Evolutionary conservation across 345 rosid species (phyloP).

Genomic region (Ailanthus altissimus): DNA sequence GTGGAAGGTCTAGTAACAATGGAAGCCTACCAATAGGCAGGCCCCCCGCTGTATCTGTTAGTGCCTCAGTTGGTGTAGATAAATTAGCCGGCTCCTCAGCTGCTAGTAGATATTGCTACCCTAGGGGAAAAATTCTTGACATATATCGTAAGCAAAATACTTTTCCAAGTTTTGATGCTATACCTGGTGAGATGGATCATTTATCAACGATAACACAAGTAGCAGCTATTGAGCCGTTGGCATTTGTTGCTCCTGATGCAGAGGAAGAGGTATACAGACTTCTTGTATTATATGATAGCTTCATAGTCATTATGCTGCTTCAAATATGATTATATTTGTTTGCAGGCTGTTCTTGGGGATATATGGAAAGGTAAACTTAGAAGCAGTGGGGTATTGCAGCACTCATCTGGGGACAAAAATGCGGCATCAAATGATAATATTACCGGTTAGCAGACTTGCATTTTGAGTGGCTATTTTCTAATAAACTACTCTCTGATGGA

Average conservation of each 20-base stretch:
- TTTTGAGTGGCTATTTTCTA: not conserved
- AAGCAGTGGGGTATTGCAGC: slow-evolving; percentile 51
- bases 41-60: slow-evolving; percentile 29
- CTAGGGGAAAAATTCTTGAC: slow-evolving; percentile 85
- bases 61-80: slow-evolving; percentile 25
- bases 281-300: not conserved
- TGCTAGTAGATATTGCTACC: slow-evolving; percentile 46
- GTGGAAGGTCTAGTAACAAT: slow-evolving; percentile 56
- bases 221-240: slow-evolving; percentile 52
- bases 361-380: slow-evolving; percentile 72
- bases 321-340: slow-evolving; percentile 13
- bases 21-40: slow-evolving; percentile 40
- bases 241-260: slow-evolving; percentile 70
- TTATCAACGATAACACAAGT: slow-evolving; percentile 44
- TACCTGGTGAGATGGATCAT: slow-evolving; percentile 62
- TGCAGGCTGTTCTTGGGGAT: slow-evolving; percentile 55
- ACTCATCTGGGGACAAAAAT: slow-evolving; percentile 42
- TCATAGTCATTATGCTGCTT: not conserved
- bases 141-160: slow-evolving; percentile 55
- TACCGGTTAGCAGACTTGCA: slow-evolving; percentile 35
- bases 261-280: slow-evolving; percentile 65
- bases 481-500: slow-evolving; percentile 8
- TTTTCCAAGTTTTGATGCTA: slow-evolving; percentile 34
- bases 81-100: slow-evolving; percentile 23
- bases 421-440: slow-evolving; percentile 41